Evolutionary conservation across 305 asterid species (phyloP).

Genomic region (Petunia hybrid): DNA sequence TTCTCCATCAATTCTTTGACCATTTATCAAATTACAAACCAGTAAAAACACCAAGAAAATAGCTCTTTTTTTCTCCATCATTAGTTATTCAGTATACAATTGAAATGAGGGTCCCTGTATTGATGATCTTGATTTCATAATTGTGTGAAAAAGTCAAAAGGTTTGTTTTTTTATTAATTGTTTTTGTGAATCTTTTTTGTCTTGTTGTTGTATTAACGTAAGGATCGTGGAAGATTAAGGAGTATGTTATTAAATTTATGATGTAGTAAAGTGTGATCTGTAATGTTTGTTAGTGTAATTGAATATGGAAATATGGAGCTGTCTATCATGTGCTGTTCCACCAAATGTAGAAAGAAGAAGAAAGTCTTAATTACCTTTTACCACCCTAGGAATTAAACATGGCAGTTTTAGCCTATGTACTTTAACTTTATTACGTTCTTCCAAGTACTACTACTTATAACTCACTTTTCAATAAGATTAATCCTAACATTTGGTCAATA

Average conservation of each 20-base stretch:
- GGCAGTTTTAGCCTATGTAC: no score
- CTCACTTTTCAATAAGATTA: no score
- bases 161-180: not conserved
- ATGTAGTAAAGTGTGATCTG: not conserved
- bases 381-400: no score
- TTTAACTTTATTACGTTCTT: no score
- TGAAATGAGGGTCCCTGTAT: constrained; percentile 35
- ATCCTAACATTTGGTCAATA: no score
- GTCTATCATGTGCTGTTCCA: not conserved
- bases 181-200: not conserved
- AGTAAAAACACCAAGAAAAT: constrained; percentile 32
- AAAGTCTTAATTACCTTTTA: no score
- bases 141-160: constrained; percentile 31
- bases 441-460: no score
- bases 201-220: constrained; percentile 8
- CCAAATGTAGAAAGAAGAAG: no score
- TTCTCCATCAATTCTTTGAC: constrained; percentile 40
- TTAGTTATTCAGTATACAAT: not conserved
- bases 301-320: not conserved
- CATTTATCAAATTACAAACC: constrained; percentile 26
- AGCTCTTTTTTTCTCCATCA: constrained; percentile 40
- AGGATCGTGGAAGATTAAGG: constrained; percentile 30
- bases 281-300: not conserved
- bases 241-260: not conserved
- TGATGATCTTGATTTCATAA: constrained; percentile 37